A percentile compares a stretch with the other conserved stretches of the same genome.
These are phyloP conservation scores for Paralagenidium karlingii DNA, from an alignment of 352 stramenopile species.

Conservation along the genomic window DNA sequence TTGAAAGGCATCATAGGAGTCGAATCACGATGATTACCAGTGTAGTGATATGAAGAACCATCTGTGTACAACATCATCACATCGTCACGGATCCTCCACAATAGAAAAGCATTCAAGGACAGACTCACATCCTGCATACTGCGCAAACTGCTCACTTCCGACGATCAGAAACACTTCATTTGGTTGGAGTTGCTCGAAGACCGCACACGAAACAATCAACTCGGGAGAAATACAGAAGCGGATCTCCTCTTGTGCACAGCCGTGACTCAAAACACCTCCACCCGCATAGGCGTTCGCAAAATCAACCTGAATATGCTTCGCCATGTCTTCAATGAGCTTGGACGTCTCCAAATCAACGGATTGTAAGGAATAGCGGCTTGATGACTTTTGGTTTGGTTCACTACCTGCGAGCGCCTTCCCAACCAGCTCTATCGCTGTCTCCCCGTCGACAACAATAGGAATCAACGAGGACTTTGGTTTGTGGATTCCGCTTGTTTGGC, in stretches of 20 bases:
- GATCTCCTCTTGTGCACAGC: conserved; percentile 78
- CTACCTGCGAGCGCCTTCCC: no score
- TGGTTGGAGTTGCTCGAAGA: conserved; percentile 44
- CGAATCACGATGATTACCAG: no score
- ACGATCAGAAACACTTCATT: conserved; percentile 64
- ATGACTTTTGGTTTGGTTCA: no score
- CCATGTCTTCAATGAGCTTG: conserved; percentile 54
- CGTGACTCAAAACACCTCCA: conserved; percentile 56
- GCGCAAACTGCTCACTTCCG: conserved; percentile 42
- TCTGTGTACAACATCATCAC: no score
- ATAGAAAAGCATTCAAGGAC: no score
- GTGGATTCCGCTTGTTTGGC: no score
- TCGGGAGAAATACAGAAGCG: conserved; percentile 66
- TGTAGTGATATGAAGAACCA: no score
- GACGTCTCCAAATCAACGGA: conserved; percentile 19
- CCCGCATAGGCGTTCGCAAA: conserved; percentile 77
- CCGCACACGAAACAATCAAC: conserved; percentile 43
- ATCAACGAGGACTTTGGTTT: no score
- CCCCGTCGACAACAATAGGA: no score
- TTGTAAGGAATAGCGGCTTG: conserved; percentile 6
- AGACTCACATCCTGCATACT: conserved; percentile 46
- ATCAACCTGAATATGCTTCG: conserved; percentile 63
- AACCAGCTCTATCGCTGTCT: no score
- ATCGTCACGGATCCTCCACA: no score
- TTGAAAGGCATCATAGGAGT: no score